Conservation (phyloP, 164 flowering plant species). For the Aristolochia contorta region DNA sequence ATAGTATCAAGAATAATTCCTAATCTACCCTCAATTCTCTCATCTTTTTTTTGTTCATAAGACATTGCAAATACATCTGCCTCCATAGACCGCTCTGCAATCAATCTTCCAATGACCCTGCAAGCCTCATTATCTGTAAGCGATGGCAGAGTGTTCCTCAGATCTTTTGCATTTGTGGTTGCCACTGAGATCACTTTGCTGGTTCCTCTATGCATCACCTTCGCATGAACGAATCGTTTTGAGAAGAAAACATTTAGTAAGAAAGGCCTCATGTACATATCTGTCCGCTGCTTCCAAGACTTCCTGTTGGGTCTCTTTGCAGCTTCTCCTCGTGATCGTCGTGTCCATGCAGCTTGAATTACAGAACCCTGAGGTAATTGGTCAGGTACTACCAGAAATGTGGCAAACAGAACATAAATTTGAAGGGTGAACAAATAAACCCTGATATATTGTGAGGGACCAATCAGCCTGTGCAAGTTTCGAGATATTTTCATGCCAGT, state of each 20-base stretch:
- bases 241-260: slow-evolving; percentile 83
- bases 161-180: slow-evolving; percentile 77
- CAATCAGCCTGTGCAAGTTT: not conserved
- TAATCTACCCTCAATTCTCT: slow-evolving; percentile 75
- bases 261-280: slow-evolving; percentile 96
- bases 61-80: slow-evolving; percentile 90
- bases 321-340: slow-evolving; percentile 73
- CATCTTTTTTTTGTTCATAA: slow-evolving; percentile 65
- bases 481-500: not conserved
- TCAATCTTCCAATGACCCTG: slow-evolving; percentile 61
- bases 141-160: slow-evolving; percentile 70
- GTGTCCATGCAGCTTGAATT: slow-evolving; percentile 79
- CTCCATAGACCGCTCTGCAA: slow-evolving; percentile 84
- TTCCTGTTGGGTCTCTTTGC: slow-evolving; percentile 66
- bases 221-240: slow-evolving; percentile 76
- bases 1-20: slow-evolving; percentile 79
- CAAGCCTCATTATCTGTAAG: slow-evolving; percentile 69
- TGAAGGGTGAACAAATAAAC: not conserved
- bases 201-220: slow-evolving; percentile 89
- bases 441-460: not conserved
- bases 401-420: not conserved
- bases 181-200: slow-evolving; percentile 96
- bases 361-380: slow-evolving; percentile 27
- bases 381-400: not conserved
- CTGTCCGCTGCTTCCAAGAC: slow-evolving; percentile 90